These are phyloP conservation scores for Ceratobasidium sp. DNA, from an alignment of 1,284 basidiomycete genomes.

Conservation along the genomic window DNA sequence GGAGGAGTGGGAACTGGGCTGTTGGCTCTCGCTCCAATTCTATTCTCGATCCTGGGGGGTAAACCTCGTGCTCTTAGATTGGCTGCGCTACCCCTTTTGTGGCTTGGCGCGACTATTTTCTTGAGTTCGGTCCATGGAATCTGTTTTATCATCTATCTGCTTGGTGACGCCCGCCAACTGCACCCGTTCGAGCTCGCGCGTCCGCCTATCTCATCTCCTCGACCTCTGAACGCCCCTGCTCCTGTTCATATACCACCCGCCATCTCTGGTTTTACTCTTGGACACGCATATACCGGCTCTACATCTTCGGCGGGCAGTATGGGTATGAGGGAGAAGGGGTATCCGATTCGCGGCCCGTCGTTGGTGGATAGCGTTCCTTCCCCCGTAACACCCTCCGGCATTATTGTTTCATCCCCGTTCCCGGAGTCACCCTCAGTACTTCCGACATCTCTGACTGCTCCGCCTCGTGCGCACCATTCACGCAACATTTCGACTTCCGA, in stretches of 20 bases:
- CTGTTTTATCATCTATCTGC: constrained; percentile 80
- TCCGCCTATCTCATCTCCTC: constrained; percentile 58
- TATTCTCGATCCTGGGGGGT: constrained; percentile 66
- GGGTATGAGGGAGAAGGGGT: constrained; percentile 6
- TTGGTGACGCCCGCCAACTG: constrained; percentile 83
- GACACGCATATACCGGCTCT: constrained; percentile 35
- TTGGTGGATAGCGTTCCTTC: background rate
- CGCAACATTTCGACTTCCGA: constrained; percentile 25
- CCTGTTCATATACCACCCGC: constrained; percentile 26
- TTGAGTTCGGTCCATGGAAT: constrained; percentile 45
- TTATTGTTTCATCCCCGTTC: constrained; percentile 34
- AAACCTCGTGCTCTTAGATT: constrained; percentile 36
- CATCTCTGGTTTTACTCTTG: constrained; percentile 29
- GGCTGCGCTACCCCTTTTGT: constrained; percentile 47
- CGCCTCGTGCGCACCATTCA: constrained; percentile 23
- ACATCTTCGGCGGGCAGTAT: background rate
- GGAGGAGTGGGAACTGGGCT: too few species aligned
- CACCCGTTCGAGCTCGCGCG: constrained; percentile 79
- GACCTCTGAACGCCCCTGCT: constrained; percentile 15
- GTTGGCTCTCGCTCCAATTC: constrained; percentile 61
- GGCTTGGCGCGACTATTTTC: constrained; percentile 46
- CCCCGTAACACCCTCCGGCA: constrained; percentile 6
- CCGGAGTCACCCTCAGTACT: constrained; percentile 26
- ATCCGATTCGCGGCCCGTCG: constrained; percentile 9
- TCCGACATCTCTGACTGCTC: background rate